Conservation (phyloP, 2,329 filamentous ascomycete species). For the Botrytis galanthina region DNA sequence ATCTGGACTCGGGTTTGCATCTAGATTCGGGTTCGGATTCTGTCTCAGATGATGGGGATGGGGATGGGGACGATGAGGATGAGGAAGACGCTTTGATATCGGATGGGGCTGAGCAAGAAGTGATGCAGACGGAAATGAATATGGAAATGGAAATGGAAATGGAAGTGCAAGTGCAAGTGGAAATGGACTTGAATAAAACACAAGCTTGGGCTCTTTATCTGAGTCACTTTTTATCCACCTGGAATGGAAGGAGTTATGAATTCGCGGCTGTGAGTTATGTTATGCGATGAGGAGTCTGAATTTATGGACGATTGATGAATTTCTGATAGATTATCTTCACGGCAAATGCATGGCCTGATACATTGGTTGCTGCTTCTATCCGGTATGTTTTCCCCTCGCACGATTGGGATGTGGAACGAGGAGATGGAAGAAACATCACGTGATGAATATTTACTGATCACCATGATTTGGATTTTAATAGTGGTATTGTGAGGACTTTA, state of each 20-base stretch:
- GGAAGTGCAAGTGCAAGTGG: background rate
- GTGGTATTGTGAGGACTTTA: slow-evolving; percentile 40
- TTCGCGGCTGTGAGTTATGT: slow-evolving; percentile 33
- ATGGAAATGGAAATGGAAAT: background rate
- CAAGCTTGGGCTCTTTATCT: slow-evolving; percentile 47
- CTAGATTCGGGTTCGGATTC: background rate
- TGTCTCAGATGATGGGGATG: background rate
- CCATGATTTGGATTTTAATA: slow-evolving; percentile 14
- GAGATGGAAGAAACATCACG: slow-evolving; percentile 15
- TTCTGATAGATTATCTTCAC: slow-evolving; percentile 51
- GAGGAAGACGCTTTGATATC: background rate
- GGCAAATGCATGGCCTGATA: slow-evolving; percentile 47
- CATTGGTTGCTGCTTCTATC: slow-evolving; percentile 42
- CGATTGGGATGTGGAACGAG: background rate
- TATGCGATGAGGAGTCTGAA: slow-evolving; percentile 42
- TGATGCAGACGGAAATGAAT: background rate
- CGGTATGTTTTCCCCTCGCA: slow-evolving; percentile 35
- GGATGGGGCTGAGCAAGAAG: background rate
- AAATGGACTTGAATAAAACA: slow-evolving; percentile 25
- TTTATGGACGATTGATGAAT: slow-evolving; percentile 42
- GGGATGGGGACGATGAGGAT: background rate
- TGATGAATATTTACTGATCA: slow-evolving; percentile 18
- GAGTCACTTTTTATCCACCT: slow-evolving; percentile 55
- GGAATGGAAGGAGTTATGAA: slow-evolving; percentile 52
- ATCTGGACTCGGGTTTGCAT: background rate